Conservation (phyloP, 2,329 filamentous ascomycete genomes). For the Microcyclosporella mali region DNA sequence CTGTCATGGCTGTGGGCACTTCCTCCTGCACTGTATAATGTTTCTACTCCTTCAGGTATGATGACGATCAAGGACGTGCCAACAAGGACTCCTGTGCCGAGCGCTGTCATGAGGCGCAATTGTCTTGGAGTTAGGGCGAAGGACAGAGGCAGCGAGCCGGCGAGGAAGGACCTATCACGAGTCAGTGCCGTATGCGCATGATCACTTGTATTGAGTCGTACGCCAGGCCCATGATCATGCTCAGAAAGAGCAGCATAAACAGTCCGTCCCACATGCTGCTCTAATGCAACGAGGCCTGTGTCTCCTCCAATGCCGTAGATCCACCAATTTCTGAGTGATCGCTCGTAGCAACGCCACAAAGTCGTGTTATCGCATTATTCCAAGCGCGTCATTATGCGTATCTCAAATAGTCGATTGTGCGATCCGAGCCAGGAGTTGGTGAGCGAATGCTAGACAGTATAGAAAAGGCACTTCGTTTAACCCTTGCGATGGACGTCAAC, state of each 20-base stretch:
- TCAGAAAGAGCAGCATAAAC: conserved; percentile 58
- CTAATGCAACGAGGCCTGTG: too few relatives aligned
- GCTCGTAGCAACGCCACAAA: too few relatives aligned
- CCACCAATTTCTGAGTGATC: too few relatives aligned
- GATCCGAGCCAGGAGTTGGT: too few relatives aligned
- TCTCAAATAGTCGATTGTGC: too few relatives aligned
- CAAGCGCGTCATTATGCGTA: too few relatives aligned
- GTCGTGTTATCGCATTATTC: too few relatives aligned
- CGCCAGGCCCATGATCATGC: conserved; percentile 61
- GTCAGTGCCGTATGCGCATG: conserved; percentile 14
- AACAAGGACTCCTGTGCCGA: conserved; percentile 89
- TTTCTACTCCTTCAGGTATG: conserved; percentile 93
- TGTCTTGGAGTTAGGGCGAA: conserved; percentile 83
- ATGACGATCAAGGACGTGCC: conserved; percentile 95
- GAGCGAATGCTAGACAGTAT: too few relatives aligned
- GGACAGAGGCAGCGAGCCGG: conserved; percentile 82
- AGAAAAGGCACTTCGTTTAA: too few relatives aligned
- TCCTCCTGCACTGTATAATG: conserved; percentile 59
- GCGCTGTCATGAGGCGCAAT: conserved; percentile 79
- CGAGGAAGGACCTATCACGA: conserved; percentile 72
- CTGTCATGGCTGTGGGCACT: conserved; percentile 16
- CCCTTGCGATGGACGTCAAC: too few relatives aligned
- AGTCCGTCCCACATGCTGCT: conserved; percentile 53
- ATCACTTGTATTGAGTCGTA: conserved; percentile 38
- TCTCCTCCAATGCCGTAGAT: too few relatives aligned